Evolutionary conservation across 148 eudicot genomes (phyloP), one percentile per base, ranked within the genome.

Genomic region (Vaccinium corymbosum): DNA sequence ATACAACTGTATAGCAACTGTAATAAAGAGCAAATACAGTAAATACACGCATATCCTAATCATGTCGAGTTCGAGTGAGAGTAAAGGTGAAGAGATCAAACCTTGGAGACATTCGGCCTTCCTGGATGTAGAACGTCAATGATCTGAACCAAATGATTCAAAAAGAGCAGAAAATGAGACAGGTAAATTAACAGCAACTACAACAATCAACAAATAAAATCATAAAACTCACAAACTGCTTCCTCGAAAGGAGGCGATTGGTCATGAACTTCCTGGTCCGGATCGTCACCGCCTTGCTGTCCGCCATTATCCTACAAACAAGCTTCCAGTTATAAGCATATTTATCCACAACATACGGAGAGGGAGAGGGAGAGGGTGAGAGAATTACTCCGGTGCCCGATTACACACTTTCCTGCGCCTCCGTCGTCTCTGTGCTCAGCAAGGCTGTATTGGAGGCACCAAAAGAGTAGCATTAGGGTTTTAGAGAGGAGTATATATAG

Each of bases 111-210:
- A 81, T 94, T 94, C 12, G 98, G 86, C 61, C 94, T 90, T 32
- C 98, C 98, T 14, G 98, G 98, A 84, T 94, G 98, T 73, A 94
- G 92, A 81, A 94, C 98, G 84, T 94, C 98, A 83, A 94, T 91
- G 84, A 94, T 81, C 97, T 94, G 86, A 50, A 59, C 20, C 15
- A 19, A 70, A 66, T 3, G 42, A 27, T 66, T 22, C 19, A 42
- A 32, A 13, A 16, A 25, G 46, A 32, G 38, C 20, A 71, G 12
- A 12, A 72, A 79, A 56, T 57, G 5, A 55, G 27, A 52, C 62
- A 52, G 1, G 9, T 6, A 17, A 50, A 80, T 57, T 29, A 72
- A 72, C 20, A 48, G 66, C 49, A 56, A 27, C 10, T 35, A 35
- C 11, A 76, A 29, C 0, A 3, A 57, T 25, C 19, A 85, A 76